Percentiles rank a stretch among this genome's conserved stretches.
Conservation (phyloP, 2,329 filamentous ascomycete species). For the Monosporascus sp. region DNA sequence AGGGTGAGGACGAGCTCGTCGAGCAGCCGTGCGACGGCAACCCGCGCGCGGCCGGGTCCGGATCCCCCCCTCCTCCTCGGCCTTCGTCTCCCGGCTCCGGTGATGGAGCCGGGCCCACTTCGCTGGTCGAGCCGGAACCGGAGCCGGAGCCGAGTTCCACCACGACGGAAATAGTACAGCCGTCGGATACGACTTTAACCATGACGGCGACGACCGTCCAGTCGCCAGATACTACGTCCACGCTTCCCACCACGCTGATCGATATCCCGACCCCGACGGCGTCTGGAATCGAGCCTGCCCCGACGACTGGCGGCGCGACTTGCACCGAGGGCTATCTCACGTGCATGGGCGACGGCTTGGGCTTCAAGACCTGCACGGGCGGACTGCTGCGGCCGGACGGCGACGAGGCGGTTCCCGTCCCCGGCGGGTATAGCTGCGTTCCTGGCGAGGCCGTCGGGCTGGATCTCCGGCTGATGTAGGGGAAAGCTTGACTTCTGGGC, state of each 20-base stretch:
- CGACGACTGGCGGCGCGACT: background rate
- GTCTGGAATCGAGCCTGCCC: background rate
- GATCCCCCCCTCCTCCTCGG: background rate
- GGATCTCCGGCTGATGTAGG: conserved; percentile 10
- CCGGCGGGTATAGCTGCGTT: conserved; percentile 16
- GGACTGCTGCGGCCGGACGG: conserved; percentile 10
- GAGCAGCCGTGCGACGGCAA: conserved; percentile 26
- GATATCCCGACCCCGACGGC: background rate
- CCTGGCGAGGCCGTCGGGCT: conserved; percentile 15
- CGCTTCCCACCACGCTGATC: background rate
- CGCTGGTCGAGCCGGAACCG: background rate
- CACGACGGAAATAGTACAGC: too few species aligned
- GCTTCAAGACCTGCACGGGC: conserved; percentile 20
- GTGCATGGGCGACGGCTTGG: conserved; percentile 16
- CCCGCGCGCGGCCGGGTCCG: conserved; percentile 10
- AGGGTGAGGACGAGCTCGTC: conserved; percentile 26
- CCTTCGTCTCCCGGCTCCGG: background rate
- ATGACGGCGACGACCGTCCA: too few species aligned
- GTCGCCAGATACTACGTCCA: background rate
- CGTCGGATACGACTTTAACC: too few species aligned
- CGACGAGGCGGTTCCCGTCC: conserved; percentile 9
- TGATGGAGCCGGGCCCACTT: background rate
- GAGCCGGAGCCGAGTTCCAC: background rate
- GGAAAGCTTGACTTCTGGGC: background rate
- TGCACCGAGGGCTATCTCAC: conserved; percentile 20